phyloP scores from a whole-genome alignment of 306 rosid species.

The Arachis hypogaea region DNA sequence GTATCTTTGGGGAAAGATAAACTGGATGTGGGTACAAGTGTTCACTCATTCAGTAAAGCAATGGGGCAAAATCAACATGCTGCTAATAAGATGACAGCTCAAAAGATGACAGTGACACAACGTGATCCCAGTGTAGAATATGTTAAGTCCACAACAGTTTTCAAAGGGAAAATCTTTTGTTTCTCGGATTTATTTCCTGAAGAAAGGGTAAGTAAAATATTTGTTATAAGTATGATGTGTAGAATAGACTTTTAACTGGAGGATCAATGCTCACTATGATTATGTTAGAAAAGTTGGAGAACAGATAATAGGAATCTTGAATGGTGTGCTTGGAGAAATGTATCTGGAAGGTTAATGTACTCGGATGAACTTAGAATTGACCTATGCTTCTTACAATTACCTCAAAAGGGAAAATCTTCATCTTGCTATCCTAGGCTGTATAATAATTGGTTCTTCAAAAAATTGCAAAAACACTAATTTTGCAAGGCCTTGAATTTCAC shows the following conservation, averaged over 20 bases:
- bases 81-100: slow-evolving; percentile 43
- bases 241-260: slow-evolving; percentile 12
- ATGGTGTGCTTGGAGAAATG: slow-evolving; percentile 13
- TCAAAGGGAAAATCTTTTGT: slow-evolving; percentile 64
- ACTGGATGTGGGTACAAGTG: slow-evolving; percentile 42
- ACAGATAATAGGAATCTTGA: not conserved
- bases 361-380: slow-evolving; percentile 26
- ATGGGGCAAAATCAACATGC: slow-evolving; percentile 49
- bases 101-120: slow-evolving; percentile 44
- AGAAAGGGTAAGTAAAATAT: slow-evolving; percentile 63
- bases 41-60: slow-evolving; percentile 46
- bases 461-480: slow-evolving; percentile 20
- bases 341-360: slow-evolving; percentile 17
- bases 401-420: not conserved
- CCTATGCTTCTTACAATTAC: not conserved
- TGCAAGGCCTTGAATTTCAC: slow-evolving; percentile 19
- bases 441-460: not conserved
- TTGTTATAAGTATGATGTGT: slow-evolving; percentile 16
- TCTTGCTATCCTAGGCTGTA: not conserved
- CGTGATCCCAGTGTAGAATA: slow-evolving; percentile 50
- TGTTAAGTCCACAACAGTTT: slow-evolving; percentile 59
- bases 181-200: slow-evolving; percentile 83
- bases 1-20: slow-evolving; percentile 54
- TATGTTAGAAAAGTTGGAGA: slow-evolving; percentile 20
- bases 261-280: slow-evolving; percentile 13